These are phyloP conservation scores for Fusarium chlamydosporum DNA, from an alignment of 2,329 filamentous ascomycete species.

Conservation along the genomic window DNA sequence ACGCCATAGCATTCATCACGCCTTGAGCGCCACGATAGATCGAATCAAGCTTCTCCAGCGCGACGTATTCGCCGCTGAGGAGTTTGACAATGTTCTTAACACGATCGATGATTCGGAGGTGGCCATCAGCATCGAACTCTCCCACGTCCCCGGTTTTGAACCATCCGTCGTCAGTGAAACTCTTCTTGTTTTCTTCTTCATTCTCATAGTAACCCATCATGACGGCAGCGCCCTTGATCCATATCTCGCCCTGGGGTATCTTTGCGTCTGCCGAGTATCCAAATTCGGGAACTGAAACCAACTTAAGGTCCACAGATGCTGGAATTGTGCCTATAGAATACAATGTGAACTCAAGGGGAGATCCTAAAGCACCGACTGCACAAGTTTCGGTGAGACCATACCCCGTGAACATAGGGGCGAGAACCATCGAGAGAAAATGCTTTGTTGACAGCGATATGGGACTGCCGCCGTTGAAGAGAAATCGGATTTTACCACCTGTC, in stretches of 20 bases:
- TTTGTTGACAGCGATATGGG: conserved; percentile 91
- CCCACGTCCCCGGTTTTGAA: conserved; percentile 97
- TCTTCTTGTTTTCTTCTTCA: conserved; percentile 82
- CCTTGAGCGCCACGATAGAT: conserved; percentile 83
- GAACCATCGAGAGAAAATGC: conserved; percentile 89
- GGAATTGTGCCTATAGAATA: conserved; percentile 82
- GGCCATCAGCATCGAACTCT: conserved; percentile 83
- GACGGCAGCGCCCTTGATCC: conserved; percentile 83
- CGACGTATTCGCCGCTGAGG: conserved; percentile 94
- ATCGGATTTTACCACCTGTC: conserved; percentile 87
- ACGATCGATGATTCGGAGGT: conserved; percentile 89
- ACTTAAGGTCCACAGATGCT: conserved; percentile 85
- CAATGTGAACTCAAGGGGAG: conserved; percentile 86
- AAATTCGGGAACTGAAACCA: conserved; percentile 89
- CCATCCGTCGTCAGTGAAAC: conserved; percentile 88
- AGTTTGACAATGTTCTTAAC: conserved; percentile 99
- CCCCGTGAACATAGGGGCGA: conserved; percentile 93
- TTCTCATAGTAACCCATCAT: conserved; percentile 85
- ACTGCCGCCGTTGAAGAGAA: conserved; percentile 93
- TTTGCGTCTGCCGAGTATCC: conserved; percentile 81
- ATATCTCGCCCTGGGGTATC: conserved; percentile 91
- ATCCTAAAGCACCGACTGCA: conserved; percentile 82
- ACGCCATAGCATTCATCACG: conserved; percentile 88
- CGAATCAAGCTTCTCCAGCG: conserved; percentile 95
- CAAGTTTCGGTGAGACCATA: conserved; percentile 96